These are phyloP conservation scores for Grosmannia huntii DNA, from an alignment of 2,329 filamentous ascomycete species.

Conservation along the genomic window DNA sequence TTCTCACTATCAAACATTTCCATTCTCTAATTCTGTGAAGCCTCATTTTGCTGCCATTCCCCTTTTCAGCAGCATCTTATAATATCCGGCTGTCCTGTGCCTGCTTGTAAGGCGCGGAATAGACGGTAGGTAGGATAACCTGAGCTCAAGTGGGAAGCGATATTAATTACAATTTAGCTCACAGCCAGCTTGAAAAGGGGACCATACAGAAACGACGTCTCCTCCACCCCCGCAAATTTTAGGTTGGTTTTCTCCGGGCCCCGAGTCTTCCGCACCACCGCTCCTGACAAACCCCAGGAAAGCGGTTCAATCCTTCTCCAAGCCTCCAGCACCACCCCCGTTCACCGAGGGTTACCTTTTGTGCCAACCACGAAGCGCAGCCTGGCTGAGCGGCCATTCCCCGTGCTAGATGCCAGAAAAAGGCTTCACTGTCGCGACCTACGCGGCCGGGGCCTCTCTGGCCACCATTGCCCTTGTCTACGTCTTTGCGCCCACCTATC, in stretches of 20 bases:
- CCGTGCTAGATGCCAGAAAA: slow-evolving; percentile 58
- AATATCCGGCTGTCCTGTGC: background rate
- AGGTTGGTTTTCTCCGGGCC: background rate
- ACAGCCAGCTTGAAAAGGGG: background rate
- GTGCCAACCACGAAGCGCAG: background rate
- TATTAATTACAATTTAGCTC: background rate
- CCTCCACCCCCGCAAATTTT: background rate
- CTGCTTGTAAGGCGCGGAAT: background rate
- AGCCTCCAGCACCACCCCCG: background rate
- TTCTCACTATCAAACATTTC: background rate
- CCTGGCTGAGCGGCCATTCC: background rate
- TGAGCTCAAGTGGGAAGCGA: background rate
- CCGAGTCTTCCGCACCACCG: background rate
- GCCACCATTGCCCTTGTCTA: slow-evolving; percentile 92
- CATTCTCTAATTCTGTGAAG: background rate
- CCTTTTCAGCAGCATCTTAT: background rate
- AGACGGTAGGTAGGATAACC: background rate
- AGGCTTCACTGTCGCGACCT: slow-evolving; percentile 72
- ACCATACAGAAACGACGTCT: background rate
- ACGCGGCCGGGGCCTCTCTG: slow-evolving; percentile 89
- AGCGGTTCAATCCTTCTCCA: background rate
- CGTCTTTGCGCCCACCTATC: slow-evolving; percentile 94
- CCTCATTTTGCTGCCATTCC: no score
- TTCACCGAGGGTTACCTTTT: background rate
- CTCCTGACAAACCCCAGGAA: background rate